phyloP scores from a whole-genome alignment of 2,329 filamentous ascomycete genomes.

The Verticillium dahliae region DNA sequence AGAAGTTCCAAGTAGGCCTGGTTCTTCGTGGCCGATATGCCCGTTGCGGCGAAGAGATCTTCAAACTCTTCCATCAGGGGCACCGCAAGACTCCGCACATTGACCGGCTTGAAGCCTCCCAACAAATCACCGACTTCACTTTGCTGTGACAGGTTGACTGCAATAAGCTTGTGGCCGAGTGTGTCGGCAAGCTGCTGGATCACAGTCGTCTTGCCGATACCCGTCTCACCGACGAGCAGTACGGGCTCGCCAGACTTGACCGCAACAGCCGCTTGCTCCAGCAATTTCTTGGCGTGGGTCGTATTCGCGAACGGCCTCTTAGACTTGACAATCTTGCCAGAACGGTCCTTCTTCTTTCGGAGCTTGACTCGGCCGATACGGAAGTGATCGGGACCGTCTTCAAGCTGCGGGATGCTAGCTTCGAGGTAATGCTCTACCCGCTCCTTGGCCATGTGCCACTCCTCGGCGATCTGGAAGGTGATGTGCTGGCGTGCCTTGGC shows the following conservation, averaged over 20 bases:
- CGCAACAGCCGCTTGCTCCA: conserved; percentile 83
- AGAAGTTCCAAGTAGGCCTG: conserved; percentile 78
- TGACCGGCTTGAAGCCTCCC: conserved; percentile 94
- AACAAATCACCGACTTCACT: conserved; percentile 94
- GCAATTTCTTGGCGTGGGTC: conserved; percentile 70
- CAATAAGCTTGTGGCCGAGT: conserved; percentile 78
- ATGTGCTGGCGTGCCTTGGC: conserved; percentile 52
- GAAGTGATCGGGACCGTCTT: conserved; percentile 52
- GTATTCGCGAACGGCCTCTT: conserved; percentile 80
- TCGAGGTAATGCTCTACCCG: conserved; percentile 71
- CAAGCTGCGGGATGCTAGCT: conserved; percentile 64
- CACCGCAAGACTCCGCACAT: conserved; percentile 77
- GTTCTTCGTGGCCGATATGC: conserved; percentile 82
- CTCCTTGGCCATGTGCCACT: conserved; percentile 80
- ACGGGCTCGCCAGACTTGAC: conserved; percentile 82
- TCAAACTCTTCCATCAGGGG: conserved; percentile 93
- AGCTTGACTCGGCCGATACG: conserved; percentile 61
- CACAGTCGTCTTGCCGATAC: conserved; percentile 95
- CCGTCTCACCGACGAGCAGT: conserved; percentile 94
- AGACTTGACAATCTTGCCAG: conserved; percentile 40
- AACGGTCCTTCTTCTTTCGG: conserved; percentile 46
- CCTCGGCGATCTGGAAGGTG: conserved; percentile 69
- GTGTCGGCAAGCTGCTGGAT: conserved; percentile 85
- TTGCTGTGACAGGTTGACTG: conserved; percentile 95
- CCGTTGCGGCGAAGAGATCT: conserved; percentile 75